Conservation (phyloP, 495 filamentous ascomycete species). For the Penicillium coprophilum region DNA sequence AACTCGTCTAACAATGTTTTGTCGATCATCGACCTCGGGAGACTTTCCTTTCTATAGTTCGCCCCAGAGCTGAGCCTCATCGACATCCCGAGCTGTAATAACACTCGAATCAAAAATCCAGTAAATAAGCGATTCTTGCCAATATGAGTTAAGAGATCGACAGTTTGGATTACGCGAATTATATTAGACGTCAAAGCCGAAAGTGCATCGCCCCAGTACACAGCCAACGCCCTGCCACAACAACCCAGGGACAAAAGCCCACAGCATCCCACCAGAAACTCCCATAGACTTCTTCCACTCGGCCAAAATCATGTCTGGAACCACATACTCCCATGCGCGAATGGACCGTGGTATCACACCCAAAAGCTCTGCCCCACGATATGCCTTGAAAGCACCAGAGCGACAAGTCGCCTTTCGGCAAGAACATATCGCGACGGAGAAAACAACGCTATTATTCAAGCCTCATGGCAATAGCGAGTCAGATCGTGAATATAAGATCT, state of each 20-base stretch:
- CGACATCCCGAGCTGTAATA: not conserved
- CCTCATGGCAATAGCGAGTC: slow-evolving; percentile 14
- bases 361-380: slow-evolving; percentile 11
- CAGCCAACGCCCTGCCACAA: too few species aligned
- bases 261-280: too few species aligned
- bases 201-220: too few species aligned
- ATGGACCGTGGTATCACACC: slow-evolving; percentile 2
- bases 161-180: not conserved
- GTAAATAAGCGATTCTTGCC: too few species aligned
- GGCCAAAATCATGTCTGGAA: not conserved
- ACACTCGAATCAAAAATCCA: not conserved
- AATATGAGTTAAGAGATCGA: not conserved
- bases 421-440: slow-evolving; percentile 15
- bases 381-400: slow-evolving; percentile 18
- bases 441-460: slow-evolving; percentile 13
- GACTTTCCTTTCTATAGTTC: not conserved
- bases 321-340: slow-evolving; percentile 5
- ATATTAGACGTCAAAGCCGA: not conserved
- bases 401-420: slow-evolving; percentile 18
- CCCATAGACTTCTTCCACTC: too few species aligned
- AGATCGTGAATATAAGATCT: not conserved
- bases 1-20: too few species aligned
- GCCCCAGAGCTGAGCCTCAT: not conserved
- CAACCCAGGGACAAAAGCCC: too few species aligned
- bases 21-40: too few species aligned